Evolutionary conservation across 331 rosid species (phyloP).

Genomic region (Pyracantha coccinea): DNA sequence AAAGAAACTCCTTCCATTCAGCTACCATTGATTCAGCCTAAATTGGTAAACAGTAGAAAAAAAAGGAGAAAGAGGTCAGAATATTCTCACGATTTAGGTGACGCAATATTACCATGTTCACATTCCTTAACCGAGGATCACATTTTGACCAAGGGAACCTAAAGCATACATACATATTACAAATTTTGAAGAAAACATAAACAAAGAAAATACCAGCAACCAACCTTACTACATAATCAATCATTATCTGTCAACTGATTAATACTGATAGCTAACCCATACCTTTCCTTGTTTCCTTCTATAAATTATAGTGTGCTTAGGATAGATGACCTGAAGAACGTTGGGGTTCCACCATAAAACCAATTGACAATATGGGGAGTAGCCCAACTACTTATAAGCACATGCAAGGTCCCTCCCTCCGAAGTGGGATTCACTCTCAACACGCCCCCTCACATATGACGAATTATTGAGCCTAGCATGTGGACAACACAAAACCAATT

Average conservation of each 20-base stretch:
- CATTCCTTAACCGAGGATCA: not conserved
- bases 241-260: not conserved
- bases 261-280: not conserved
- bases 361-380: no score
- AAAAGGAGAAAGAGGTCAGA: not conserved
- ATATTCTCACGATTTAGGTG: not conserved
- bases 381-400: no score
- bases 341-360: no score
- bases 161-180: not conserved
- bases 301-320: not conserved
- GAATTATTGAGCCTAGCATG: no score
- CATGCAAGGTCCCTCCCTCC: no score
- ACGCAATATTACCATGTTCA: not conserved
- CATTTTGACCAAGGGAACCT: not conserved
- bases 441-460: no score
- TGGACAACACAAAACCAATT: no score
- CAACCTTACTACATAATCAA: not conserved
- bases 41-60: not conserved
- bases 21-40: slow-evolving; percentile 99
- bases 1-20: slow-evolving; percentile 97
- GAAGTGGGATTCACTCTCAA: no score
- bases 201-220: not conserved
- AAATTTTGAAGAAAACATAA: not conserved
- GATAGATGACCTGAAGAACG: not conserved
- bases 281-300: not conserved